Percentiles rank a stretch among this genome's conserved stretches.
phyloP scores from a whole-genome alignment of 345 rosid species.

The Melastoma malabathricum region DNA sequence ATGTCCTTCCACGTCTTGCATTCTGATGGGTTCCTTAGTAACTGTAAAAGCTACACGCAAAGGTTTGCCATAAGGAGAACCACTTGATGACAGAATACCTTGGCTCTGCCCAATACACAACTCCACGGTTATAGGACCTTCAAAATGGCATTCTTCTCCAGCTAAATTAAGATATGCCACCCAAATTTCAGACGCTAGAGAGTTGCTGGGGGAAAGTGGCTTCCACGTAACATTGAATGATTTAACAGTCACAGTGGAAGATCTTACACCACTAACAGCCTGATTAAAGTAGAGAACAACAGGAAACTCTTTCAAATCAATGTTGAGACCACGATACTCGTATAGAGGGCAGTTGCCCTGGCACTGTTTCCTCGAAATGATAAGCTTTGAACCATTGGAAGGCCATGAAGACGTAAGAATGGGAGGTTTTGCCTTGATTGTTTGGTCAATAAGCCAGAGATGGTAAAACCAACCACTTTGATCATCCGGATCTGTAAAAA shows the following conservation, averaged over 20 bases:
- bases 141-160: slow-evolving; percentile 12
- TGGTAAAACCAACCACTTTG: slow-evolving; percentile 99
- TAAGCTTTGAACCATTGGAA: slow-evolving; percentile 41
- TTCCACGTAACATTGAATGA: slow-evolving; percentile 46
- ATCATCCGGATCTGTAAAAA: slow-evolving; percentile 80
- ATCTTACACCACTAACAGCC: slow-evolving; percentile 58
- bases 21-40: slow-evolving; percentile 13
- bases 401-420: slow-evolving; percentile 73
- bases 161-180: slow-evolving; percentile 33
- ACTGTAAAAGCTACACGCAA: slow-evolving; percentile 33
- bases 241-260: slow-evolving; percentile 36
- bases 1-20: slow-evolving; percentile 17
- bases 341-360: slow-evolving; percentile 16
- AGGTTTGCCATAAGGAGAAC: slow-evolving; percentile 28
- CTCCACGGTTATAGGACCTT: slow-evolving; percentile 25
- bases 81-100: slow-evolving; percentile 59
- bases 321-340: slow-evolving; percentile 17
- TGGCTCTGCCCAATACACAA: slow-evolving; percentile 48
- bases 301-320: slow-evolving; percentile 39
- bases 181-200: slow-evolving; percentile 47
- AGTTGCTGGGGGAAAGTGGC: slow-evolving; percentile 32
- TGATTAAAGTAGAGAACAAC: slow-evolving; percentile 67
- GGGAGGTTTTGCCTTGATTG: slow-evolving; percentile 52
- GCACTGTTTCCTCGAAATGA: slow-evolving; percentile 23
- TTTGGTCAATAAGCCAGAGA: slow-evolving; percentile 90